Percentiles rank a stretch among this genome's conserved stretches.
Evolutionary conservation across 805 yeast species (phyloP).

Genomic region (Saturnispora silvae): DNA sequence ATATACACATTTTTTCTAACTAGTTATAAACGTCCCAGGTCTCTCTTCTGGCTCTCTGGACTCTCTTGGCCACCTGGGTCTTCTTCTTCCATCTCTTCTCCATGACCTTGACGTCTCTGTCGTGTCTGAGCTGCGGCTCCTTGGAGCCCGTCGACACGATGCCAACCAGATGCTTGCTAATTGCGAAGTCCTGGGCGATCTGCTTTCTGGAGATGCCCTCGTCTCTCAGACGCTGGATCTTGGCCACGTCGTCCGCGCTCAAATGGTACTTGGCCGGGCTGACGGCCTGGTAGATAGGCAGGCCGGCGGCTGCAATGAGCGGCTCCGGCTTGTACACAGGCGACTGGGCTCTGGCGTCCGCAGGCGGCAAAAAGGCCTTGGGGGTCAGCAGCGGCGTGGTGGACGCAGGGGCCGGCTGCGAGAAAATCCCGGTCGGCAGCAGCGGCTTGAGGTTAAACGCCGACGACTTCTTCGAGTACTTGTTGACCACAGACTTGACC

Average conservation of each 20-base stretch:
- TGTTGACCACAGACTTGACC: constrained; percentile 13
- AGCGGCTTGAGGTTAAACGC: constrained; percentile 27
- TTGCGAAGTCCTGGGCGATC: constrained; percentile 21
- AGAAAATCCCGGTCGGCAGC: constrained; percentile 26
- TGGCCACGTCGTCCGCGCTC: constrained; percentile 17
- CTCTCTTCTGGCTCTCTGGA: constrained; percentile 15
- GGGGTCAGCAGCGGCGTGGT: constrained; percentile 27
- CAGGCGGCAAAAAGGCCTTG: constrained; percentile 23
- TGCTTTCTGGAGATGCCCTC: constrained; percentile 23
- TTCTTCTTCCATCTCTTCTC: constrained; percentile 20
- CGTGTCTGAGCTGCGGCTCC: constrained; percentile 16
- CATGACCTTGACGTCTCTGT: constrained; percentile 13
- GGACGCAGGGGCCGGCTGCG: constrained; percentile 29
- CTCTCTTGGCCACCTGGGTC: constrained; percentile 18
- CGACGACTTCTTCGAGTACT: constrained; percentile 27
- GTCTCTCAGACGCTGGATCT: constrained; percentile 24
- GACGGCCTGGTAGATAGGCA: constrained; percentile 18
- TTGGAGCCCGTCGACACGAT: no score
- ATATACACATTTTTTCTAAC: background rate
- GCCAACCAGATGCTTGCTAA: constrained; percentile 24
- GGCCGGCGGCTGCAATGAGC: constrained; percentile 25
- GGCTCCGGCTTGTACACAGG: constrained; percentile 27
- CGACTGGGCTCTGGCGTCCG: constrained; percentile 12
- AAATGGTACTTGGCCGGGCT: constrained; percentile 22
- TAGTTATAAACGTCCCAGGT: constrained; percentile 19